Evolutionary conservation across 371 early-diverging fungal genomes (phyloP), one percentile per base, ranked within the genome.

Genomic region (Mucor plumbeus): DNA sequence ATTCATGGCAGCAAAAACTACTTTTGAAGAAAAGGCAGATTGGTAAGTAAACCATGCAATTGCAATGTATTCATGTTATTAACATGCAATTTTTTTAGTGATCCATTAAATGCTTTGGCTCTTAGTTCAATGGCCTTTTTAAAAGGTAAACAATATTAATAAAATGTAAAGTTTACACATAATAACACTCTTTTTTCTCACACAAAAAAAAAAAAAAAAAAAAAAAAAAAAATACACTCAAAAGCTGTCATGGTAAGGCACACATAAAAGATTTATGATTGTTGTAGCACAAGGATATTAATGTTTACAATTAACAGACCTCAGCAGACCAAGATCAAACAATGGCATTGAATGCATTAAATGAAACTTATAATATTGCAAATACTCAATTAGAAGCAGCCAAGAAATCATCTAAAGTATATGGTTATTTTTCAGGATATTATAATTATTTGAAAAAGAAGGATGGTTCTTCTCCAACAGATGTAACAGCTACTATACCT

Each of bases 321-420:
- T 82, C 79, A 50, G 76, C 76, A 39, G 85, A 83, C 47, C 70
- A 78, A 35, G 85, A 85, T 69, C 80, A 82, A 44, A 71, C 70
- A 40, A 63, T 76, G 36, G 85, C 85, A 39, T 77, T 80, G 36
- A 59, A 75, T 59, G 75, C 75, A 33, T 65, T 85, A 4, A 73
- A 75, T 35, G 70, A 69, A 10, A 68, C 83, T 4, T 79, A 79
- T 63, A 55, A 78, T 9, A 76, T 83, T 35, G 82, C 83, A n/a
- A 75, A 69, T 26, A 68, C 79, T n/a, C 81, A 83, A 66, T 66
- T 77, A 3, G 74, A 80, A 47, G 68, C 67, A 11, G 61, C 74
- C 11, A 77, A 75, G 17, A 70, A 64, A 26, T 59, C 77, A 15
- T 70, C 75, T 7, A 69, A 70, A 41, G 38, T 75, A 6, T 59